Evolutionary conservation across 805 yeast genomes (phyloP).

Genomic region (Hanseniaspora pseudoguilliermondii): DNA sequence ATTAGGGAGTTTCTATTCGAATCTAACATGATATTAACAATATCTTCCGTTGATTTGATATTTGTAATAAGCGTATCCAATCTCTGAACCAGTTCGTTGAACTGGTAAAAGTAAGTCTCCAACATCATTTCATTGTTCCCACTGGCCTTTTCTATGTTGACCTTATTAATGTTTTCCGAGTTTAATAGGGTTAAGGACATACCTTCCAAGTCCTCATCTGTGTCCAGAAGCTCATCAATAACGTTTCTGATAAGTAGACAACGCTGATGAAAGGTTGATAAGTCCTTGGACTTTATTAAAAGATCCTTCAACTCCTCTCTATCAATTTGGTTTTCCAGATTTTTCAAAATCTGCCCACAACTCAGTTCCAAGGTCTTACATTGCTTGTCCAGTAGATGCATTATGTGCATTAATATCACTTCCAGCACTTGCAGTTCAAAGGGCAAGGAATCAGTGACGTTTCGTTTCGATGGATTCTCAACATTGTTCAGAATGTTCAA

Average conservation of each 20-base stretch:
- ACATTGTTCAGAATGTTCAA: neutral
- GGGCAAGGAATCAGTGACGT: slow-evolving; percentile 30
- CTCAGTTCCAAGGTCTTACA: slow-evolving; percentile 42
- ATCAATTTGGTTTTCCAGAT: slow-evolving; percentile 67
- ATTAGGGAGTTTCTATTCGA: slow-evolving; percentile 82
- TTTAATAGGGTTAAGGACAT: slow-evolving; percentile 49
- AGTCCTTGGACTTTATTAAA: slow-evolving; percentile 56
- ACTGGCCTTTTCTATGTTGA: slow-evolving; percentile 26
- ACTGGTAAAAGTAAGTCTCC: slow-evolving; percentile 80
- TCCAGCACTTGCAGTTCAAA: slow-evolving; percentile 80
- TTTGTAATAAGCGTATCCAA: slow-evolving; percentile 72
- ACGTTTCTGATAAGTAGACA: slow-evolving; percentile 65
- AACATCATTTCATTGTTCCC: slow-evolving; percentile 77
- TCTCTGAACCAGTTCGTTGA: slow-evolving; percentile 87
- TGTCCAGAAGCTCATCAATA: slow-evolving; percentile 70
- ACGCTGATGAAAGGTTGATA: slow-evolving; percentile 64
- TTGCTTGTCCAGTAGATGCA: slow-evolving; percentile 68
- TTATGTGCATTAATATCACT: slow-evolving; percentile 65
- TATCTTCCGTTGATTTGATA: slow-evolving; percentile 82
- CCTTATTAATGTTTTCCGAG: slow-evolving; percentile 20
- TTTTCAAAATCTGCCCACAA: slow-evolving; percentile 53
- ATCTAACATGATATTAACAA: slow-evolving; percentile 80
- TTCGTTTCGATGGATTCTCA: slow-evolving; percentile 16
- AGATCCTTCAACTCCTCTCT: slow-evolving; percentile 62
- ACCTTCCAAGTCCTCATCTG: slow-evolving; percentile 69